These are phyloP conservation scores for Ascochyta lentis DNA, from an alignment of 2,329 filamentous ascomycete genomes.

Conservation along the genomic window DNA sequence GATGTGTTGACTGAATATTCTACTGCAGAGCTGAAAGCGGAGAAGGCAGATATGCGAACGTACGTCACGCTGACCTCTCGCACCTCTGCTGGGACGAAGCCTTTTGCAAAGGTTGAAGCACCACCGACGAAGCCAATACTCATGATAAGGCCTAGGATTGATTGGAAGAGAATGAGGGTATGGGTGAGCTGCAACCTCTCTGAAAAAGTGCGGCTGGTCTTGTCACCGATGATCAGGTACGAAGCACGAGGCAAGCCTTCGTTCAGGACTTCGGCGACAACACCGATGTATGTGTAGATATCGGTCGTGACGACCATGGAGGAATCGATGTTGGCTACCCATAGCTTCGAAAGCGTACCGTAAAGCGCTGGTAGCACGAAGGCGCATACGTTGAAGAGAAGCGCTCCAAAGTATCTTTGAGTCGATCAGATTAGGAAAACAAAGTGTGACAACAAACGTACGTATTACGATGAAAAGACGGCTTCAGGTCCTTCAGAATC, in stretches of 20 bases:
- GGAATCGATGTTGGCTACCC: slow-evolving; percentile 72
- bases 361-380: slow-evolving; percentile 73
- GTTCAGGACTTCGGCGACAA: slow-evolving; percentile 72
- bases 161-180: slow-evolving; percentile 64
- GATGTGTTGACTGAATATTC: slow-evolving; percentile 67
- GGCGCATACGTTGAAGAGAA: slow-evolving; percentile 67
- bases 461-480: slow-evolving; percentile 4
- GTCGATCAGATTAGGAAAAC: background rate
- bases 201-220: slow-evolving; percentile 57
- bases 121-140: slow-evolving; percentile 65
- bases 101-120: slow-evolving; percentile 62
- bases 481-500: background rate
- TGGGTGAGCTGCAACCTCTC: slow-evolving; percentile 66
- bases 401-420: slow-evolving; percentile 59
- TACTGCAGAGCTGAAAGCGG: slow-evolving; percentile 66
- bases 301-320: slow-evolving; percentile 69
- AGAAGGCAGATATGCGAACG: slow-evolving; percentile 69
- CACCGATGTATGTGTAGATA: slow-evolving; percentile 72
- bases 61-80: slow-evolving; percentile 66
- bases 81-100: slow-evolving; percentile 69
- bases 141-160: slow-evolving; percentile 63
- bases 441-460: background rate
- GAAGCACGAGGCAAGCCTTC: slow-evolving; percentile 73
- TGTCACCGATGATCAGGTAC: slow-evolving; percentile 73
- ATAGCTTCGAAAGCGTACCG: slow-evolving; percentile 70